Evolutionary conservation across 352 stramenopile species (phyloP).

Genomic region (Globisporangium paroecandrum): DNA sequence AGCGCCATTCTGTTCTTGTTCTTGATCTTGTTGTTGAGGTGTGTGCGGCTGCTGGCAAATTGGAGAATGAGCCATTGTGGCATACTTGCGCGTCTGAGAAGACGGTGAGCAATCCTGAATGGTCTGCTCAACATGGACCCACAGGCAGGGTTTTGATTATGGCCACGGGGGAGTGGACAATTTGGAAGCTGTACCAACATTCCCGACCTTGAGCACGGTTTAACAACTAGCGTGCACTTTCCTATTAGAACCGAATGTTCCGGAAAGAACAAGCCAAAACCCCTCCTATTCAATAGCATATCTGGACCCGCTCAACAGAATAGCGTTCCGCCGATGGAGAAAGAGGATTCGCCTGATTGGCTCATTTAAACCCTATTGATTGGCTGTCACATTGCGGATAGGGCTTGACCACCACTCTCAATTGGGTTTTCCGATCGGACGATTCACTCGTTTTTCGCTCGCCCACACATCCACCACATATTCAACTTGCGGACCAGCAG

Average conservation of each 20-base stretch:
- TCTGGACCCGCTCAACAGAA: not conserved
- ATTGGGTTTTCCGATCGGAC: too few species aligned
- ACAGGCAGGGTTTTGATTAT: not conserved
- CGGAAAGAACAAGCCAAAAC: not conserved
- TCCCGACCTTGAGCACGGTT: not conserved
- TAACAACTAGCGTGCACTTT: not conserved
- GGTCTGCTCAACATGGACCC: not conserved
- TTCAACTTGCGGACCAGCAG: not conserved
- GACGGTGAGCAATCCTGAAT: not conserved
- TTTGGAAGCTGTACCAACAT: not conserved
- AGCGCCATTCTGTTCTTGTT: slow-evolving; percentile 9
- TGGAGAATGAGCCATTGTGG: not conserved
- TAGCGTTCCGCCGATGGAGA: not conserved
- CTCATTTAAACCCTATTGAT: too few species aligned
- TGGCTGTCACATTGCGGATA: too few species aligned
- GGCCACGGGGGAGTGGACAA: not conserved
- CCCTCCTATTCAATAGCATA: not conserved
- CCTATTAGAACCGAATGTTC: not conserved
- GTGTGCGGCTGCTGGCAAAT: not conserved
- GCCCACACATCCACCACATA: not conserved
- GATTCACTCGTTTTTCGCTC: not conserved
- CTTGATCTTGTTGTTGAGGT: not conserved
- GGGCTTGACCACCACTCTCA: too few species aligned
- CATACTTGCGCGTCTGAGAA: not conserved
- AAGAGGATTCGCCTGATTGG: too few species aligned